phyloP scores from a whole-genome alignment of 2,329 filamentous ascomycete species.

The Talaromyces verruculosus region DNA sequence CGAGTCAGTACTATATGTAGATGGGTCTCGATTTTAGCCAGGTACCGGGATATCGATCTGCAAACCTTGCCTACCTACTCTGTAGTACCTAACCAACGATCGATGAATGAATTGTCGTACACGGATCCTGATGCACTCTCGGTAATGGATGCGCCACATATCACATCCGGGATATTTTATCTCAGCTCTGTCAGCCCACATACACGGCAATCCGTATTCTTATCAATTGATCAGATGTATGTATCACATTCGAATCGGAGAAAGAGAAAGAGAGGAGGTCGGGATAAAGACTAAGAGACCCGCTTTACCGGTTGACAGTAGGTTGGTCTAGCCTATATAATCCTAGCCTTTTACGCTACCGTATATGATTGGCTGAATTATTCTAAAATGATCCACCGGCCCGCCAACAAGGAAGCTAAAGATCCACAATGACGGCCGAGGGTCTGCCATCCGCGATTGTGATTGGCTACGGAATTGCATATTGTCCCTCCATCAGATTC shows the following conservation, averaged over 20 bases:
- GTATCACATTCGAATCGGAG: constrained; percentile 5
- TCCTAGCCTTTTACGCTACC: rapidly evolving
- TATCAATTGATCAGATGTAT: background rate
- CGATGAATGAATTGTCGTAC: background rate
- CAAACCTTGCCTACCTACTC: background rate
- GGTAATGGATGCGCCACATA: background rate
- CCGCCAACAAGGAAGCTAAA: background rate
- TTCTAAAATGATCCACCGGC: background rate
- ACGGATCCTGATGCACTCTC: background rate
- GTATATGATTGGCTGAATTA: background rate
- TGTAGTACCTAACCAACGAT: background rate
- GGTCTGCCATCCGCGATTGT: background rate
- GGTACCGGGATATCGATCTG: background rate
- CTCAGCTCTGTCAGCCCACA: background rate
- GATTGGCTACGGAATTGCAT: background rate
- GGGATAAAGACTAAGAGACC: constrained; percentile 8
- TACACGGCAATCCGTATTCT: background rate
- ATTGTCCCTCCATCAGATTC: background rate
- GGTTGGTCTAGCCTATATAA: background rate
- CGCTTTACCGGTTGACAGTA: background rate
- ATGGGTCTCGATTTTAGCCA: background rate
- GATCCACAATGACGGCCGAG: background rate
- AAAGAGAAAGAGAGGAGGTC: constrained; percentile 6
- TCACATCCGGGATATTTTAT: background rate
- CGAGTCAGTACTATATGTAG: background rate